Evolutionary conservation across 1,284 basidiomycete genomes (phyloP).

Genomic region (Cutaneotrichosporon daszewskae): DNA sequence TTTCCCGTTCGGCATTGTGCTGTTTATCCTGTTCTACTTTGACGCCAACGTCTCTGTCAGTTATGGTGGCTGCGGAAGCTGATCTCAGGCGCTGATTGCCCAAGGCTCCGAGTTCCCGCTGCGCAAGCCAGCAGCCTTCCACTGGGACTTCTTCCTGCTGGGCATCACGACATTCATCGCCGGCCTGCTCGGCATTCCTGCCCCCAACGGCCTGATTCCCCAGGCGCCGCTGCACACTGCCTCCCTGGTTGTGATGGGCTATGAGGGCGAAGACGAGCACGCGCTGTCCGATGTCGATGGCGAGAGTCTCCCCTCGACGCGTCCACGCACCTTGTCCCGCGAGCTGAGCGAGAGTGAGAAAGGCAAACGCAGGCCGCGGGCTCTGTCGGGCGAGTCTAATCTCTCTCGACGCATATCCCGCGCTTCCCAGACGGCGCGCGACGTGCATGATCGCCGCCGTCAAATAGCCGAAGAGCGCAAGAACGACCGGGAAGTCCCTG

Average conservation of each 20-base stretch:
- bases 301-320: not conserved
- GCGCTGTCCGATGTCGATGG: conserved; percentile 5
- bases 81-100: conserved; percentile 83
- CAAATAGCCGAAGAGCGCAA: conserved; percentile 16
- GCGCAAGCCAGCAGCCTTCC: conserved; percentile 86
- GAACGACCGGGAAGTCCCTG: conserved; percentile 57
- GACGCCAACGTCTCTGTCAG: conserved; percentile 49
- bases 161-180: conserved; percentile 89
- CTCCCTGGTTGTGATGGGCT: conserved; percentile 71
- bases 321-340: not conserved
- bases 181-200: conserved; percentile 82
- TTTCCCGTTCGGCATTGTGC: conserved; percentile 52
- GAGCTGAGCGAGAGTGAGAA: conserved; percentile 1
- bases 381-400: not conserved
- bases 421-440: conserved; percentile 1
- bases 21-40: conserved; percentile 52
- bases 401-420: conserved; percentile 4
- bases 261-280: conserved; percentile 36
- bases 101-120: conserved; percentile 88
- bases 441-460: conserved; percentile 4
- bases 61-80: too few relatives aligned
- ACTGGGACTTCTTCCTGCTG: conserved; percentile 72
- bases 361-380: not conserved
- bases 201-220: conserved; percentile 88
- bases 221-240: conserved; percentile 93